A percentile compares a stretch with the other conserved stretches of the same genome.
Evolutionary conservation across 2,329 filamentous ascomycete genomes (phyloP).

Genomic region (Drechmeria coniospora): DNA sequence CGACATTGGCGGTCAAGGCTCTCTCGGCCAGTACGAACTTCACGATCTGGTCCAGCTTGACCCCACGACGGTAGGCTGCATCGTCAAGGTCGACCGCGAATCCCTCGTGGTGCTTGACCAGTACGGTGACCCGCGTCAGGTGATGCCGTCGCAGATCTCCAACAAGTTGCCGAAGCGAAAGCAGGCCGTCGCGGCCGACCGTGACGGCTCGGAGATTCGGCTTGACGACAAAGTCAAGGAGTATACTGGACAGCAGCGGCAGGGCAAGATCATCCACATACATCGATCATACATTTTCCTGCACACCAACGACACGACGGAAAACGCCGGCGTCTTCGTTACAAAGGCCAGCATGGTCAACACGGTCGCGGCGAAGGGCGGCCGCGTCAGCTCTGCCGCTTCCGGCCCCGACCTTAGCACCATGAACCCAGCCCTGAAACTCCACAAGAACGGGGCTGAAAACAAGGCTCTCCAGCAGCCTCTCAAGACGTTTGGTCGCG

Average conservation of each 20-base stretch:
- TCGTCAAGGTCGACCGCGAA: slow-evolving; percentile 91
- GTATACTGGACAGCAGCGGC: slow-evolving; percentile 66
- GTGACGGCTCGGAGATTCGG: slow-evolving; percentile 84
- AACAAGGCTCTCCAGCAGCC: slow-evolving; percentile 42
- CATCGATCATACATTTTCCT: slow-evolving; percentile 86
- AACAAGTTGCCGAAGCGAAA: slow-evolving; percentile 75
- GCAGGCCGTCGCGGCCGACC: slow-evolving; percentile 78
- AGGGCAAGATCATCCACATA: slow-evolving; percentile 85
- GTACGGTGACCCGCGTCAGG: slow-evolving; percentile 63
- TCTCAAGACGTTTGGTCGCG: slow-evolving; percentile 62
- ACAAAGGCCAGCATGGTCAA: slow-evolving; percentile 72
- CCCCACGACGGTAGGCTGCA: slow-evolving; percentile 77
- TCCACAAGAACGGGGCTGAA: slow-evolving; percentile 41
- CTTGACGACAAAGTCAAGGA: slow-evolving; percentile 88
- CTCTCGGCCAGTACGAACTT: slow-evolving; percentile 76
- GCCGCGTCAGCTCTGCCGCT: slow-evolving; percentile 47
- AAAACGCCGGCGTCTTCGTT: slow-evolving; percentile 84
- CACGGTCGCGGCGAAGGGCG: slow-evolving; percentile 88
- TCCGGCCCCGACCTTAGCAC: slow-evolving; percentile 66
- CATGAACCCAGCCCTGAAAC: slow-evolving; percentile 84
- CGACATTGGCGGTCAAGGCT: slow-evolving; percentile 74
- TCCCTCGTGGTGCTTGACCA: slow-evolving; percentile 83
- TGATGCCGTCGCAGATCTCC: slow-evolving; percentile 82
- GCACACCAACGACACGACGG: slow-evolving; percentile 66
- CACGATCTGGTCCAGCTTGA: slow-evolving; percentile 92